Conservation (phyloP, 2,329 filamentous ascomycete species). For the Gremmenia infestans region DNA sequence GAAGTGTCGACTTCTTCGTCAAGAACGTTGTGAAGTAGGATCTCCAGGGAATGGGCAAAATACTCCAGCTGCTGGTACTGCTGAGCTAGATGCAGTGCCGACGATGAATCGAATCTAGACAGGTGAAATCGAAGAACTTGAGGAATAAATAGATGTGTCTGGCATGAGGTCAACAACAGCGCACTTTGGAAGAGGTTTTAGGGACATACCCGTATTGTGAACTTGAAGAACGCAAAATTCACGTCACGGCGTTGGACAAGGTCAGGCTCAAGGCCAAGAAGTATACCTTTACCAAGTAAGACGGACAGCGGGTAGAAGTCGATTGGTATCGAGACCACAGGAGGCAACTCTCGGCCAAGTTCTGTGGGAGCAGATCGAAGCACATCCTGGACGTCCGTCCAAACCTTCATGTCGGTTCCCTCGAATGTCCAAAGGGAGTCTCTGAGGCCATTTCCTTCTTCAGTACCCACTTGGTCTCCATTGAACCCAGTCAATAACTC, state of each 20-base stretch:
- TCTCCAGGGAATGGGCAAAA: conserved; percentile 87
- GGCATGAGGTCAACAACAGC: conserved; percentile 13
- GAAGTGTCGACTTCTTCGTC: conserved; percentile 86
- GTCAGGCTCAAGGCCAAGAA: conserved; percentile 87
- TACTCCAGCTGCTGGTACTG: conserved; percentile 86
- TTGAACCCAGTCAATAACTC: conserved; percentile 4
- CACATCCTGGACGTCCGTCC: conserved; percentile 84
- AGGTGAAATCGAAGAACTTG: conserved; percentile 80
- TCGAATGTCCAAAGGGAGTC: conserved; percentile 96
- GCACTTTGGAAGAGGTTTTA: background rate
- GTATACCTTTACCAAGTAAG: conserved; percentile 80
- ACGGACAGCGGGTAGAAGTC: conserved; percentile 95
- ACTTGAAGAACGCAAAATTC: conserved; percentile 84
- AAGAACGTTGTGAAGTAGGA: conserved; percentile 86
- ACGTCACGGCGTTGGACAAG: conserved; percentile 89
- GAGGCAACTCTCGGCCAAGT: conserved; percentile 63
- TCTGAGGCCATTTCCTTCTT: conserved; percentile 44
- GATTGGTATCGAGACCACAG: conserved; percentile 71
- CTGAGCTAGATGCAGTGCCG: conserved; percentile 75
- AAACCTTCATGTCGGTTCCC: conserved; percentile 77
- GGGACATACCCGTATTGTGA: conserved; percentile 71
- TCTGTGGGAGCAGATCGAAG: conserved; percentile 65
- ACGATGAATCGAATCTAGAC: conserved; percentile 67
- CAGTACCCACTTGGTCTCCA: conserved; percentile 14
- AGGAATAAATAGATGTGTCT: conserved; percentile 92